Evolutionary conservation across 139 green algal genomes (phyloP), one percentile per base, ranked within the genome.

Genomic region (Chlamydomonas sp.): DNA sequence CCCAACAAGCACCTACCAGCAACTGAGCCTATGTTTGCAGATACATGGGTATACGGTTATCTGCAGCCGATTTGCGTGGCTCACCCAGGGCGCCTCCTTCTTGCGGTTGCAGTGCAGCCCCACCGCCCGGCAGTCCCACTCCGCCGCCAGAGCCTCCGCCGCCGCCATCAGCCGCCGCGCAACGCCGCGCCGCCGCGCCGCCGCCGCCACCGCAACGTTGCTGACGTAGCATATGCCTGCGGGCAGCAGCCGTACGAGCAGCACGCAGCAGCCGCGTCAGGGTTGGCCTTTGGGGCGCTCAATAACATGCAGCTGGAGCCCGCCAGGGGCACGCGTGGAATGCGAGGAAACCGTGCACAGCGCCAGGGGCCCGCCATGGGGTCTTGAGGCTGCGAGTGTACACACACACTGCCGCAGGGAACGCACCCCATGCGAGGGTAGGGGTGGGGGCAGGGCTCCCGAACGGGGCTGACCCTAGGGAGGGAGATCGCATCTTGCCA

Each of bases 201-300:
- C 64, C 14, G 92, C 90, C 79, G 78, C 63, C 67, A 95, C 90
- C 31, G 93, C 93, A 78, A 95, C 77, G 83, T 95, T 95, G 88
- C 68, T 85, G 12, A 95, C 75, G 85, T 95, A 95, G 6, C 88
- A 89, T 16, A 92, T 89, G 16, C 74, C 79, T 91, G 78, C 1
- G 57, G 60, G 60, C 16, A 4, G 14, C 0, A 60, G 17, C 59
- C 1, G 4, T n/a, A 6, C 88, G 78, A 6, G 8, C 79, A 85
- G 60, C 9, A 77, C 75, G 61, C 79, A 80, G 79, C 76, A 78
- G 5, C 49, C n/a, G n/a, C n/a, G n/a, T n/a, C n/a, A n/a, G n/a
- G n/a, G n/a, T n/a, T n/a, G n/a, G n/a, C n/a, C n/a, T n/a, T n/a
- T n/a, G n/a, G n/a, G n/a, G n/a, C n/a, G n/a, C n/a, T n/a, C n/a